Conservation (phyloP, 805 yeast species). For the Suhomyces prunicola region DNA sequence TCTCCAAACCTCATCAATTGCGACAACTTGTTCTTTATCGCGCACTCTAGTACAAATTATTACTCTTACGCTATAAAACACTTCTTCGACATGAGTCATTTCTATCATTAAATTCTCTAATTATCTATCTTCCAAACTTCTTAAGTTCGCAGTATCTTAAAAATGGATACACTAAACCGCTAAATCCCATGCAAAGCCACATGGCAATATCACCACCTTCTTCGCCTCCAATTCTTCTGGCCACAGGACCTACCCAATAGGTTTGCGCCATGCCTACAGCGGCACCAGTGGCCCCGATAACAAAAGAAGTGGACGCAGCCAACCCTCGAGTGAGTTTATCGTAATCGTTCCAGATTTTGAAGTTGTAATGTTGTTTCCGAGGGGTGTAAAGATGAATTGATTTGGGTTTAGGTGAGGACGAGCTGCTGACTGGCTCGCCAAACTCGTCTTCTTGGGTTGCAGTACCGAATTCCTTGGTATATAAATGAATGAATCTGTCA, state of each 20-base stretch:
- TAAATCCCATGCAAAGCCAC: conserved; percentile 72
- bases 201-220: conserved; percentile 79
- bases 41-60: too few relatives aligned
- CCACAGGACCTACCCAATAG: conserved; percentile 77
- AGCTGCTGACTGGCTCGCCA: neutral
- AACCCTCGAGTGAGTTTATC: conserved; percentile 60
- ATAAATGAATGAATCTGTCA: conserved; percentile 30
- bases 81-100: neutral
- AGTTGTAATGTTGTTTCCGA: conserved; percentile 53
- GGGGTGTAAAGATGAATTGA: conserved; percentile 1
- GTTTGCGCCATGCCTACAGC: conserved; percentile 86
- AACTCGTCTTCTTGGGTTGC: conserved; percentile 8
- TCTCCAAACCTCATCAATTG: too few relatives aligned
- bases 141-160: conserved; percentile 65
- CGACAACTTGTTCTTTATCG: too few relatives aligned
- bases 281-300: conserved; percentile 75
- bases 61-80: neutral
- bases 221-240: conserved; percentile 51
- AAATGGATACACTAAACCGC: conserved; percentile 61
- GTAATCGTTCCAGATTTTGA: conserved; percentile 69
- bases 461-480: conserved; percentile 26
- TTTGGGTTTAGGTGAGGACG: neutral
- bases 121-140: conserved; percentile 28
- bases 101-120: neutral
- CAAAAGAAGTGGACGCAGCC: conserved; percentile 67